Percentiles rank a stretch among this genome's conserved stretches.
phyloP scores from a whole-genome alignment of 306 rosid species.

The Prunus salicina region DNA sequence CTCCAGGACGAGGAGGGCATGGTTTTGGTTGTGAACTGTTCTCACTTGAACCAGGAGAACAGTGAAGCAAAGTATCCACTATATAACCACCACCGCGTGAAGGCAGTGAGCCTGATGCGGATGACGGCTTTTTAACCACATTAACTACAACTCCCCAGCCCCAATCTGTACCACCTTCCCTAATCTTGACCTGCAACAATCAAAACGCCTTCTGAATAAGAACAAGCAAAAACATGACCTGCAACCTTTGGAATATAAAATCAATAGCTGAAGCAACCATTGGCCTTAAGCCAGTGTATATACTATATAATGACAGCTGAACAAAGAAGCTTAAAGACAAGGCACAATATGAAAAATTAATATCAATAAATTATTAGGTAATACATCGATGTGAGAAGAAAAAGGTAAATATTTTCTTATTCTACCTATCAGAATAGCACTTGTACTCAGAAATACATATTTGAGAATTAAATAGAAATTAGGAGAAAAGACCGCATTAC shows the following conservation, averaged over 20 bases:
- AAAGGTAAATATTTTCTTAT: background rate
- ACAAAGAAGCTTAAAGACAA: background rate
- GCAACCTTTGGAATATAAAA: background rate
- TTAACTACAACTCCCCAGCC: conserved; percentile 99
- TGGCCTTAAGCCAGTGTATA: background rate
- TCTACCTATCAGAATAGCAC: background rate
- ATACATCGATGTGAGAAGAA: background rate
- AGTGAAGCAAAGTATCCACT: conserved; percentile 89
- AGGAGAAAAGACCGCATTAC: background rate
- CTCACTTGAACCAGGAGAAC: conserved; percentile 82
- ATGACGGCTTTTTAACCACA: conserved; percentile 80
- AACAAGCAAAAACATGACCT: background rate
- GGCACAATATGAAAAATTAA: background rate
- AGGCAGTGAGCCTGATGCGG: conserved; percentile 27
- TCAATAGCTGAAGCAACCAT: background rate
- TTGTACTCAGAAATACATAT: background rate
- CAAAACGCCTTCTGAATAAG: background rate
- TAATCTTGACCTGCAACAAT: conserved; percentile 64
- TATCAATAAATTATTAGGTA: background rate
- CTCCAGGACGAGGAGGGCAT: conserved; percentile 91
- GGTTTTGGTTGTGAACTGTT: conserved; percentile 84
- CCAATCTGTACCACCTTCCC: conserved; percentile 99
- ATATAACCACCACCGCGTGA: conserved; percentile 70
- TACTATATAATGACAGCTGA: background rate
- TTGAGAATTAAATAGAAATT: background rate